Evolutionary conservation across 805 yeast genomes (phyloP).

Genomic region (Kodamaea laetipori): DNA sequence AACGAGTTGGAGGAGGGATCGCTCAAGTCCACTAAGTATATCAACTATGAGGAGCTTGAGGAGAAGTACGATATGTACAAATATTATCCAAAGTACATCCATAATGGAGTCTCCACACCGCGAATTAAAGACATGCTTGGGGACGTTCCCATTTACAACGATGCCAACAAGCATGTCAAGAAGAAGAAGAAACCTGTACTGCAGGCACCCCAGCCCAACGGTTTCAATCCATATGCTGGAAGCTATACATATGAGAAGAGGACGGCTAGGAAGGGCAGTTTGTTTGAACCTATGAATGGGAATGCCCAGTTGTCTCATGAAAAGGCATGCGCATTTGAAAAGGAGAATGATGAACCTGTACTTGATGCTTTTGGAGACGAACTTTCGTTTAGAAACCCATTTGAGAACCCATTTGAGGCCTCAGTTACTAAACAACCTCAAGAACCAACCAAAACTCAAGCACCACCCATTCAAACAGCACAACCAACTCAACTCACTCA

Average conservation of each 20-base stretch:
- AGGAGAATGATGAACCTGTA: constrained; percentile 1
- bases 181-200: constrained; percentile 18
- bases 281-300: background rate
- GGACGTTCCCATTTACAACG: constrained; percentile 43
- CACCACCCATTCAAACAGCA: background rate
- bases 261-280: constrained; percentile 9
- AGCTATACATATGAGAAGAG: constrained; percentile 11
- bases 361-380: constrained; percentile 13
- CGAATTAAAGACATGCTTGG: constrained; percentile 32
- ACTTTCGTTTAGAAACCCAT: constrained; percentile 21
- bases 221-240: constrained; percentile 5
- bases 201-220: background rate
- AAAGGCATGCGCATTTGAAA: background rate
- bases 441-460: background rate
- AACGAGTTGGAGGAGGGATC: constrained; percentile 6
- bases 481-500: background rate
- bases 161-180: constrained; percentile 37
- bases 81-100: constrained; percentile 42
- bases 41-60: constrained; percentile 42
- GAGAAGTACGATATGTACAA: constrained; percentile 35
- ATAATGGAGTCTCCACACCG: constrained; percentile 42
- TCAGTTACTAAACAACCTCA: background rate
- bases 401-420: constrained; percentile 13
- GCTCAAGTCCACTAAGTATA: constrained; percentile 19
- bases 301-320: background rate